Evolutionary conservation across 2,329 filamentous ascomycete genomes (phyloP), one percentile per base, ranked within the genome.

Genomic region (Pezicula carpinea): DNA sequence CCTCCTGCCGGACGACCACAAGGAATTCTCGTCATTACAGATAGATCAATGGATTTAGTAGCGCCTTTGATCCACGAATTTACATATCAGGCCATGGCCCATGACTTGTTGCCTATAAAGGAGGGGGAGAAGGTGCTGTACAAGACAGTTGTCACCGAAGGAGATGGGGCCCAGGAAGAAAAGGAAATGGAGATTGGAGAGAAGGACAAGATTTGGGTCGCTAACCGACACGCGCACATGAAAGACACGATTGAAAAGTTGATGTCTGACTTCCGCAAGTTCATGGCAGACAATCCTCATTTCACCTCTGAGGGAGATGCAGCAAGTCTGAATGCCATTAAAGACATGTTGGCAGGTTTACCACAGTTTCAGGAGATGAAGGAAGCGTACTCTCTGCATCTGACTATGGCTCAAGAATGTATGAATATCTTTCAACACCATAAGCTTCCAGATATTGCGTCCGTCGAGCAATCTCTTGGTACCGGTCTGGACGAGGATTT

Each of bases 51-150:
- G 86, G 93, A 99, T 65, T 69, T 96, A 3, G 82, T 86, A 69
- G 84, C 92, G 0, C 93, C 93, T 1, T 70, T 97, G 10, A 64
- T 97, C 4, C 93, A 99, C 68, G 93, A 99, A 61, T 96, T 99
- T 64, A 96, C 93, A 11, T 99, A 97, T 65, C 93, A 99, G 67
- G 90, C 93, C 43, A 97, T 99, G 92, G 92, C 89, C 3, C 89
- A 96, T 66, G 93, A 99, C 63, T 73, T 99, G 7, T 71, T 99
- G 23, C 86, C 87, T 0, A 89, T 99, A 61, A 83, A 87, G 59
- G 93, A 97, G 45, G 85, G 80, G 19, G 90, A 96, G 54, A 96
- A 93, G 65, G 79, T 95, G 8, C 89, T 85, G 0, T 99, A 91
- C 64, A 85, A 83, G 55, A 91, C 90, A 44, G 73, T 79, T 2